These are phyloP conservation scores for Lactarius pseudohatsudake DNA, from an alignment of 768 basidiomycete genomes.

Conservation along the genomic window DNA sequence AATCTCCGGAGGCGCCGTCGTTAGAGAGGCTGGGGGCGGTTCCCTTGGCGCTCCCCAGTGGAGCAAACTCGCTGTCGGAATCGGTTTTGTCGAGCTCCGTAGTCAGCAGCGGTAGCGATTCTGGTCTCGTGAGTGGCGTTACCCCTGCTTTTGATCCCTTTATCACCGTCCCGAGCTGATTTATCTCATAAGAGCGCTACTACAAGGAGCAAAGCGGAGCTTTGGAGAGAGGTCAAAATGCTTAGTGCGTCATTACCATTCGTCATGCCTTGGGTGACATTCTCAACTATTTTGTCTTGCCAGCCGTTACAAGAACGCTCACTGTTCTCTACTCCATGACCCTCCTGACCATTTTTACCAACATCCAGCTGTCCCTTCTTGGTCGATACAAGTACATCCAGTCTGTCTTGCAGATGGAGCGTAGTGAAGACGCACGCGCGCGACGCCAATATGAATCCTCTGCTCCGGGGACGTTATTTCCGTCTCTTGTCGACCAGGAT, in stretches of 20 bases:
- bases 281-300: constrained; percentile 1
- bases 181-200: constrained; percentile 27
- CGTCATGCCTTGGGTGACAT: constrained; percentile 7
- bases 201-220: constrained; percentile 66
- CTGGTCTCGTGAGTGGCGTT: constrained; percentile 15
- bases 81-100: constrained; percentile 30
- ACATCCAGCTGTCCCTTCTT: constrained; percentile 82
- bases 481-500: constrained; percentile 30
- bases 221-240: constrained; percentile 94
- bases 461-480: constrained; percentile 39
- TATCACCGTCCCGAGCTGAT: constrained; percentile 16
- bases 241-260: constrained; percentile 53
- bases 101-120: constrained; percentile 27
- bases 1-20: constrained; percentile 28
- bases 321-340: constrained; percentile 86
- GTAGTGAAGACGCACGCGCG: constrained; percentile 55
- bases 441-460: constrained; percentile 44
- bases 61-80: constrained; percentile 22
- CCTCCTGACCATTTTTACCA: constrained; percentile 82
- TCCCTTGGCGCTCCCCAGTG: constrained; percentile 1
- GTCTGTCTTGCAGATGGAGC: constrained; percentile 60
- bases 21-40: constrained; percentile 1
- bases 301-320: constrained; percentile 85
- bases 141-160: neutral
- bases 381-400: constrained; percentile 79